phyloP scores from a whole-genome alignment of 306 rosid species.

The Cercis canadensis region DNA sequence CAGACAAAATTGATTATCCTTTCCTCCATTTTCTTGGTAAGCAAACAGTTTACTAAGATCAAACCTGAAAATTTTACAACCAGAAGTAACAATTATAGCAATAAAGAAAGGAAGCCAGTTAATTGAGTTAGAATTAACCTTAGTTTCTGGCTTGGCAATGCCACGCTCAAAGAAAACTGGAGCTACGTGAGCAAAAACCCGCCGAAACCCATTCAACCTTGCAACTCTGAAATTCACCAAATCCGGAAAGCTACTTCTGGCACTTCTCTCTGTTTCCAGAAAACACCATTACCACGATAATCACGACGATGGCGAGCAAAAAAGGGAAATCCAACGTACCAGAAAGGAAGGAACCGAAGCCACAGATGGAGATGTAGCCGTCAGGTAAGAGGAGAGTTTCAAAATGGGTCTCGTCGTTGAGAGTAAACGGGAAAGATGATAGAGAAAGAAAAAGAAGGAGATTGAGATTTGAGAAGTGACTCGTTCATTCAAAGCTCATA shows the following conservation, averaged over 20 bases:
- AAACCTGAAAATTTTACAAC: neutral
- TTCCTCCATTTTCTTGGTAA: slow-evolving; percentile 11
- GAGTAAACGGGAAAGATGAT: no score
- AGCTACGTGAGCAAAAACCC: slow-evolving; percentile 80
- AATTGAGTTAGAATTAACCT: slow-evolving; percentile 50
- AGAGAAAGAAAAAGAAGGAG: no score
- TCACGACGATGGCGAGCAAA: slow-evolving; percentile 17
- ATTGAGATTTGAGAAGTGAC: no score
- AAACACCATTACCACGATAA: neutral
- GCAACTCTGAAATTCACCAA: slow-evolving; percentile 76
- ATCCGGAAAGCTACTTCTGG: slow-evolving; percentile 88
- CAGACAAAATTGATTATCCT: neutral
- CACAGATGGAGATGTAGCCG: slow-evolving; percentile 76
- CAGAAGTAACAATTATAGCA: slow-evolving; percentile 8
- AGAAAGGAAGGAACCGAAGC: slow-evolving; percentile 86
- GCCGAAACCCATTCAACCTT: slow-evolving; percentile 71
- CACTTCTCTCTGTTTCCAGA: slow-evolving; percentile 67
- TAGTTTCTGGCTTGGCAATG: slow-evolving; percentile 88
- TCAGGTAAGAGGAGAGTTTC: slow-evolving; percentile 47
- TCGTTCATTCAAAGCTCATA: no score
- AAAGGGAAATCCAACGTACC: slow-evolving; percentile 36
- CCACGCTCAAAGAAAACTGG: slow-evolving; percentile 95
- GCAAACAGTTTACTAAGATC: no score
- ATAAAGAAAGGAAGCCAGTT: neutral
- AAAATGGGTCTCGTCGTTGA: slow-evolving; percentile 58